These are phyloP conservation scores for Rasamsonia emersonii DNA, from an alignment of 2,329 filamentous ascomycete genomes.

Conservation along the genomic window DNA sequence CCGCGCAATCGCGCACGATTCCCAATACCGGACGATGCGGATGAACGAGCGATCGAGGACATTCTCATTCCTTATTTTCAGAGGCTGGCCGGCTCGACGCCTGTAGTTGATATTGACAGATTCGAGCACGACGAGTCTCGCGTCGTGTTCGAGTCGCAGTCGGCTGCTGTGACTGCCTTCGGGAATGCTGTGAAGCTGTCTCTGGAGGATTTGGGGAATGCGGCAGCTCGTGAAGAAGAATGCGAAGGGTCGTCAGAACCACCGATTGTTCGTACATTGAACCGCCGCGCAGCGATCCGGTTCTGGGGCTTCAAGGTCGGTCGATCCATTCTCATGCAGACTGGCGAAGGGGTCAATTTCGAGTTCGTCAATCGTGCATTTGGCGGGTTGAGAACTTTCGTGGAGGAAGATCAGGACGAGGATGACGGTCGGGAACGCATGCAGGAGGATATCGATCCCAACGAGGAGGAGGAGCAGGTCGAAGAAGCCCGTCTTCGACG, in stretches of 20 bases:
- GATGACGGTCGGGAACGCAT: slow-evolving; percentile 34
- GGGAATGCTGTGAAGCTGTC: slow-evolving; percentile 44
- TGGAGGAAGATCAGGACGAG: slow-evolving; percentile 27
- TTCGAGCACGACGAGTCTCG: slow-evolving; percentile 50
- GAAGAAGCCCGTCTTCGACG: slow-evolving; percentile 22
- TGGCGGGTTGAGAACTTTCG: slow-evolving; percentile 46
- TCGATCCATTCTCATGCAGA: slow-evolving; percentile 51
- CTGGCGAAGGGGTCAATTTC: slow-evolving; percentile 48
- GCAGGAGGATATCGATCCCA: slow-evolving; percentile 41
- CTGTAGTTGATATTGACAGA: slow-evolving; percentile 48
- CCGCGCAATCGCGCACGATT: slow-evolving; percentile 37
- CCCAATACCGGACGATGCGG: slow-evolving; percentile 44
- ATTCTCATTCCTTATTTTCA: slow-evolving; percentile 52
- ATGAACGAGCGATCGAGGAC: slow-evolving; percentile 46
- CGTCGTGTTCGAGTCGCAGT: slow-evolving; percentile 45
- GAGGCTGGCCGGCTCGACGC: slow-evolving; percentile 41
- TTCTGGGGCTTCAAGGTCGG: slow-evolving; percentile 56
- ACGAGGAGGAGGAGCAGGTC: slow-evolving; percentile 38
- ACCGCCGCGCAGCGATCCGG: slow-evolving; percentile 24
- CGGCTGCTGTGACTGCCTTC: slow-evolving; percentile 50
- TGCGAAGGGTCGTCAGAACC: slow-evolving; percentile 12
- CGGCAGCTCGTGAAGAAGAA: slow-evolving; percentile 21
- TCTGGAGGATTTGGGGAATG: slow-evolving; percentile 41
- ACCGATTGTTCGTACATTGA: slow-evolving; percentile 22
- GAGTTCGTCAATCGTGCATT: slow-evolving; percentile 52